A percentile compares a stretch with the other conserved stretches of the same genome.
These are phyloP conservation scores for Gaeumannomyces sp. DNA, from an alignment of 2,329 filamentous ascomycete genomes.

Conservation along the genomic window DNA sequence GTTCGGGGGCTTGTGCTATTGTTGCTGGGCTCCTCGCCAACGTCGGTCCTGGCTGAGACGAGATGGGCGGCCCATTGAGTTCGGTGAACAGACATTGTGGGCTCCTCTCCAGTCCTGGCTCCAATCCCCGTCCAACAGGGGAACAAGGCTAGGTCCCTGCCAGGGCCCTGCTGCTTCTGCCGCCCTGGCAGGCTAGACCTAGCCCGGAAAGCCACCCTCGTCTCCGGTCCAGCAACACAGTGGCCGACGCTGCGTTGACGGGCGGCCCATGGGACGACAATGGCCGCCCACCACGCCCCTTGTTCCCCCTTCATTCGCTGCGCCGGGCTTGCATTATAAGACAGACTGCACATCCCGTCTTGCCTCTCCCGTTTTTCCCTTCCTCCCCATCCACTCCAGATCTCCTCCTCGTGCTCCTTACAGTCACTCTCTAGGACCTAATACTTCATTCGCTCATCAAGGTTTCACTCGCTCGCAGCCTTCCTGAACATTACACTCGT, in stretches of 20 bases:
- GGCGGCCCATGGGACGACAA: not conserved
- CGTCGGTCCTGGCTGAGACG: not conserved
- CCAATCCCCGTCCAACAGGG: not conserved
- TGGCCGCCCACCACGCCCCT: not conserved
- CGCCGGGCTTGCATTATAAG: constrained; percentile 2
- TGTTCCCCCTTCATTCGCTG: not conserved
- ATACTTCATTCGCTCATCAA: not conserved
- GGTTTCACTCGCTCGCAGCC: constrained; percentile 6
- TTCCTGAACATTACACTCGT: not conserved
- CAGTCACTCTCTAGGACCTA: constrained; percentile 8
- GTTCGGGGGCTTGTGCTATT: not conserved
- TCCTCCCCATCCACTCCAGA: not conserved
- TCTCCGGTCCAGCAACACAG: not conserved
- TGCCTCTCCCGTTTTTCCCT: not conserved
- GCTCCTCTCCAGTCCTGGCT: not conserved
- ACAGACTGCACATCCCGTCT: not conserved
- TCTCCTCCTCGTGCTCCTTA: not conserved
- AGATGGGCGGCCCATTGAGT: not conserved
- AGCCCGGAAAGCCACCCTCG: not conserved
- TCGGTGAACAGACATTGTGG: not conserved
- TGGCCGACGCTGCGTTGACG: not conserved
- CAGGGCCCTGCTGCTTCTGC: not conserved
- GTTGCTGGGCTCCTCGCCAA: not conserved
- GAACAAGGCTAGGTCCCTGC: not conserved
- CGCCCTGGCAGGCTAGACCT: not conserved